Conservation (phyloP, 306 rosid genomes). For the Quillaja saponaria region DNA sequence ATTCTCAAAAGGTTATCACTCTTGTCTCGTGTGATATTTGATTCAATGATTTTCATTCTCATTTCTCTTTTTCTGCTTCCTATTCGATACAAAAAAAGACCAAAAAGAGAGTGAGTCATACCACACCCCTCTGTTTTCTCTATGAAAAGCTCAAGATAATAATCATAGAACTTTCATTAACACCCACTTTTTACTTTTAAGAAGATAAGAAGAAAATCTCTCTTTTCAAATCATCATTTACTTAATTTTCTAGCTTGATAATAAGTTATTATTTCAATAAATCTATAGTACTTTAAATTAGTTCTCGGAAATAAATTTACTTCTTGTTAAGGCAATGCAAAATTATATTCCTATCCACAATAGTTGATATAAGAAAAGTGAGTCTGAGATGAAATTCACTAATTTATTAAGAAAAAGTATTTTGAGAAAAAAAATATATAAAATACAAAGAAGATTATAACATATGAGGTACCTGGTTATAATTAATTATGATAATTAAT, state of each 20-base stretch:
- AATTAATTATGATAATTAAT: no score
- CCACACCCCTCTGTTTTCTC: slow-evolving; percentile 13
- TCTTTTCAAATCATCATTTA: slow-evolving; percentile 25
- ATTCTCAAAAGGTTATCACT: slow-evolving; percentile 26
- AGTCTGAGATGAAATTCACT: no score
- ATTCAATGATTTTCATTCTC: slow-evolving; percentile 75
- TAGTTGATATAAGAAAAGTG: no score
- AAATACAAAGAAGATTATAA: no score
- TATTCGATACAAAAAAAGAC: slow-evolving; percentile 52
- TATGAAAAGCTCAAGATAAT: slow-evolving; percentile 39
- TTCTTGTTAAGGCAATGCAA: slow-evolving; percentile 3
- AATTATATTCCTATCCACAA: not conserved
- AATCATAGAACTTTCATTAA: slow-evolving; percentile 50
- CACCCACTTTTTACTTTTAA: slow-evolving; percentile 25
- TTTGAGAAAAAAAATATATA: no score
- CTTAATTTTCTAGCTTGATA: no score
- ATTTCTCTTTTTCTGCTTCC: slow-evolving; percentile 44
- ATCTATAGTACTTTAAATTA: no score
- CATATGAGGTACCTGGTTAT: no score
- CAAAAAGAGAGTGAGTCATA: slow-evolving; percentile 53
- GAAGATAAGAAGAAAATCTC: not conserved
- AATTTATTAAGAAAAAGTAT: no score
- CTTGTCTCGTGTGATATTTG: slow-evolving; percentile 62
- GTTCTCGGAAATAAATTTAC: no score
- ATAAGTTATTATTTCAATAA: no score